Evolutionary conservation across 2,329 filamentous ascomycete species (phyloP), one percentile per base, ranked within the genome.

Genomic region (Venturiaceae sp.): DNA sequence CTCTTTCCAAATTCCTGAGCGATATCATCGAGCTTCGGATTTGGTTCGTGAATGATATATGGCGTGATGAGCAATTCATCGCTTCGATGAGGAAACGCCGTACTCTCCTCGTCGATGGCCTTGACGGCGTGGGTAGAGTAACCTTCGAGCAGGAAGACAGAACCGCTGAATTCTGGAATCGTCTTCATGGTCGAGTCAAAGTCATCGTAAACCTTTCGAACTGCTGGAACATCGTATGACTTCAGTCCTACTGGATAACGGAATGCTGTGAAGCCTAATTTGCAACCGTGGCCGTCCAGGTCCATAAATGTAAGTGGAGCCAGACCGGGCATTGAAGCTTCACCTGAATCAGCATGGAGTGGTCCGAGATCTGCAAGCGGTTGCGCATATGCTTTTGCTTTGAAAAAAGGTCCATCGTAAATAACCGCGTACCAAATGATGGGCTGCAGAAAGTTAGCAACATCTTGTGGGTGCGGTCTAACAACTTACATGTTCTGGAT

Each of bases 11-110:
- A 56, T 28, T 21, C 14, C 11, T 11, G 21, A 6, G 30, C 23
- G 32, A 37, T 53, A 23, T 23, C 34, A 11, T 60, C 28, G 5
- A 54, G 28, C 50, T 33, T 30, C 13, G 23, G 37, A 55, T 54
- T 39, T 14, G 28, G 6, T n/a, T 16, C 23, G 21, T 36, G 28
- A 21, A 3, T 6, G 19, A 59, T 37, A 23, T 34, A 33, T 4
- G 32, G 28, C 16, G 41, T 11, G 13, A 58, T 5, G 9, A 52
- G 21, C n/a, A 58, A 5, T 7, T 58, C 28, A 26, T 52, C 55
- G 13, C 36, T 34, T 21, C 59, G 55, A 55, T 60, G 56, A 16
- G 59, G 59, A 21, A 34, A 58, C 5, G 59, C 59, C 19, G 58
- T 60, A 4, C 19, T 30, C 5, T 58, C 55, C 11, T 46, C 33